Evolutionary conservation across 768 basidiomycete genomes (phyloP).

Genomic region (Psilocybe tampanensis): DNA sequence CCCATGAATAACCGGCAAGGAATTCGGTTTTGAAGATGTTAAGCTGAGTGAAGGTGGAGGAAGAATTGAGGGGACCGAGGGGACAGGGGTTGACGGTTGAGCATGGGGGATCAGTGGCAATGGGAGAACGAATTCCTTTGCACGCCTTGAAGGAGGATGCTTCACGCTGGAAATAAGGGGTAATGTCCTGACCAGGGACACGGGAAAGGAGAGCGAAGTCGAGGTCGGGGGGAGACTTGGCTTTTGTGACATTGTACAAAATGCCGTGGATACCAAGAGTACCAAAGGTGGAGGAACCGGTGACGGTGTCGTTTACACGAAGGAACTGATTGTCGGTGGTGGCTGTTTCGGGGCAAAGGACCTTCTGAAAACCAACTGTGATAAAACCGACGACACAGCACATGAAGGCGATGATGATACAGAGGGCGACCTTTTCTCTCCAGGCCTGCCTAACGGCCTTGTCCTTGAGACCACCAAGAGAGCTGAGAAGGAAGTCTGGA

Average conservation of each 20-base stretch:
- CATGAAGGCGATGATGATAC: conserved; percentile 79
- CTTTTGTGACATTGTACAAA: conserved; percentile 71
- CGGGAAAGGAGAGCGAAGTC: conserved; percentile 60
- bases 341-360: conserved; percentile 75
- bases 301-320: conserved; percentile 51
- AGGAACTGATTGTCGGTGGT: conserved; percentile 48
- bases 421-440: conserved; percentile 96
- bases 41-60: conserved; percentile 61
- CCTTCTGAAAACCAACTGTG: conserved; percentile 92
- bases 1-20: conserved; percentile 89
- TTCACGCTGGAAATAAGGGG: conserved; percentile 78
- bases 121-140: conserved; percentile 58
- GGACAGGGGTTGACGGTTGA: conserved; percentile 60
- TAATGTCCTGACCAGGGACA: conserved; percentile 84
- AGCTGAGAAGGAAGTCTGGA: conserved; percentile 72
- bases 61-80: conserved; percentile 58
- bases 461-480: conserved; percentile 82
- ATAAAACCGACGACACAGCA: conserved; percentile 86
- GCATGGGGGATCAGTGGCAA: conserved; percentile 80
- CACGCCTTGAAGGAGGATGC: conserved; percentile 70
- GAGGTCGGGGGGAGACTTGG: conserved; percentile 52
- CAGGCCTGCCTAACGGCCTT: conserved; percentile 83
- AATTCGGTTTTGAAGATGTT: conserved; percentile 65
- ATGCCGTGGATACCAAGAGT: conserved; percentile 78
- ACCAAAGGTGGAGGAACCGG: conserved; percentile 47